phyloP scores from a whole-genome alignment of 2,329 filamentous ascomycete species.

The Colletotrichum endophyticum region DNA sequence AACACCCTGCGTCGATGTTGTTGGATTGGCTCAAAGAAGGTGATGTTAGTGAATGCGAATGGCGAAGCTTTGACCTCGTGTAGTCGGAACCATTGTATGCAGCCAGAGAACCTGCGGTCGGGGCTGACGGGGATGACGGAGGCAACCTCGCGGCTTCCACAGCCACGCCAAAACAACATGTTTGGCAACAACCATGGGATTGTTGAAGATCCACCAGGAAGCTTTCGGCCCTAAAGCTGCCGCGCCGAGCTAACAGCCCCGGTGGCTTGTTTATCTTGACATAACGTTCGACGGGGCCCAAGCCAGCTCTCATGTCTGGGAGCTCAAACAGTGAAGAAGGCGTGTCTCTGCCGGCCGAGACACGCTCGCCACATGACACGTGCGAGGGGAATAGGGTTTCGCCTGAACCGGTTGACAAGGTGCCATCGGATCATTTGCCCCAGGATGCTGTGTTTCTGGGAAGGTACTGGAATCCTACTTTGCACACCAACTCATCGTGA shows the following conservation, averaged over 20 bases:
- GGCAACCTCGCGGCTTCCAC: slow-evolving; percentile 7
- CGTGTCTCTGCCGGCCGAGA: slow-evolving; percentile 17
- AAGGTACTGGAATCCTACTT: background rate
- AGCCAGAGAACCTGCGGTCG: slow-evolving; percentile 12
- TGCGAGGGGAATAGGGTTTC: slow-evolving; percentile 13
- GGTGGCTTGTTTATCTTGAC: slow-evolving; percentile 3
- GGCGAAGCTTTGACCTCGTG: background rate
- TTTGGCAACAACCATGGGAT: slow-evolving; percentile 5
- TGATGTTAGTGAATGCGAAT: background rate
- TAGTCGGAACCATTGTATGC: slow-evolving; percentile 9
- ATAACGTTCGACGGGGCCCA: background rate
- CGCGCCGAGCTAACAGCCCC: background rate
- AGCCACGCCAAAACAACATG: background rate
- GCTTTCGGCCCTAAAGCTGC: slow-evolving; percentile 14
- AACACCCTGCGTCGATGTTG: slow-evolving; percentile 20
- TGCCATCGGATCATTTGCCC: slow-evolving; percentile 13
- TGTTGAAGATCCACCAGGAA: slow-evolving; percentile 13
- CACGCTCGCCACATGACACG: slow-evolving; percentile 15
- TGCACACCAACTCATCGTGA: background rate
- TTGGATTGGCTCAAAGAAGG: slow-evolving; percentile 16
- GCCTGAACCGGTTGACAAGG: slow-evolving; percentile 1
- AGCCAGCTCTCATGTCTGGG: background rate
- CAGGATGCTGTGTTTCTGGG: background rate
- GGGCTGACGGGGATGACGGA: slow-evolving; percentile 8
- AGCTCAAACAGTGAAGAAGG: background rate